A percentile compares a stretch with the other conserved stretches of the same genome.
Evolutionary conservation across 306 rosid species (phyloP).

Genomic region (Glycine soja): DNA sequence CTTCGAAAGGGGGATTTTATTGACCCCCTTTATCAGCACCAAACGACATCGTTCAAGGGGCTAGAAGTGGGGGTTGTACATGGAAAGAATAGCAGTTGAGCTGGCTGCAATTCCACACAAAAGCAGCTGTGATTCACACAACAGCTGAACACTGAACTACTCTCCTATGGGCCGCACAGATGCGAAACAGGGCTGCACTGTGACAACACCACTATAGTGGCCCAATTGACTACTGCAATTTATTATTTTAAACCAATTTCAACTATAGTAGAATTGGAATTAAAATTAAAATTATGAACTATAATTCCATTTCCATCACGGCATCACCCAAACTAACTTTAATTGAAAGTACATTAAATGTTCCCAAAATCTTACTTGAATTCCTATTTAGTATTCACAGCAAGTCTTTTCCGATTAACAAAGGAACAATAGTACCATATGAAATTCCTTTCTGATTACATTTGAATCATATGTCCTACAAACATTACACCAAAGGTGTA

Average conservation of each 20-base stretch:
- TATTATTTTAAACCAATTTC: constrained; percentile 7
- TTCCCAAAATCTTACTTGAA: neutral
- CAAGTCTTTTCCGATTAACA: constrained; percentile 17
- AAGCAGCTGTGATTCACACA: neutral
- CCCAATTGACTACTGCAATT: neutral
- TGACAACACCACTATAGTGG: neutral
- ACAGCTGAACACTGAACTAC: neutral
- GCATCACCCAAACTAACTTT: constrained; percentile 3
- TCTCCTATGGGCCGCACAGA: neutral
- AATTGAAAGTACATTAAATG: constrained; percentile 15
- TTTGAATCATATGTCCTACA: neutral
- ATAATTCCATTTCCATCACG: neutral
- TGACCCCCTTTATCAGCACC: neutral
- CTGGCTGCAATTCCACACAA: neutral
- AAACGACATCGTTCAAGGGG: neutral
- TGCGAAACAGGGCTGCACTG: neutral
- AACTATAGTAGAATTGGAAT: neutral
- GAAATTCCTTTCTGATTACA: constrained; percentile 9
- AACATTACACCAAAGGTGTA: constrained; percentile 3
- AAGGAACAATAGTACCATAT: constrained; percentile 16
- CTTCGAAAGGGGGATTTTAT: neutral
- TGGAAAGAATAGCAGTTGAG: constrained; percentile 3
- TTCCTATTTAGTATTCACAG: neutral
- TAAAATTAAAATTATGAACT: constrained; percentile 18
- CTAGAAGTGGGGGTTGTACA: neutral